Conservation (phyloP, 1,284 basidiomycete genomes). For the Anthracocystis walkeri region DNA sequence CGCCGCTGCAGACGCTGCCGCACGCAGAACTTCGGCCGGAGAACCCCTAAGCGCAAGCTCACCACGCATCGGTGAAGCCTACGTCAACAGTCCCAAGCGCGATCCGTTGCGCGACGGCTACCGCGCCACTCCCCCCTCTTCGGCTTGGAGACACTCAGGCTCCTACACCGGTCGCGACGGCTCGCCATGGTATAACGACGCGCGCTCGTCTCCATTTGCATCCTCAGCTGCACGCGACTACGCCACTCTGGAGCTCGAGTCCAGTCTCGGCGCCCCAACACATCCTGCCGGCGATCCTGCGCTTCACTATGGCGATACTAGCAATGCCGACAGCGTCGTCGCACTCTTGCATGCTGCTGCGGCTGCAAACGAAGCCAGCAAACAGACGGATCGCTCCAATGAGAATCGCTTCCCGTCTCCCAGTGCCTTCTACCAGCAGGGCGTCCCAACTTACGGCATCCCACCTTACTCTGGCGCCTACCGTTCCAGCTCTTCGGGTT, state of each 20-base stretch:
- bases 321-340: slow-evolving; percentile 51
- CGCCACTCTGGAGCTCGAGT: slow-evolving; percentile 46
- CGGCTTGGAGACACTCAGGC: slow-evolving; percentile 45
- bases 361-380: slow-evolving; percentile 45
- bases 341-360: slow-evolving; percentile 50
- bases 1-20: slow-evolving; percentile 32
- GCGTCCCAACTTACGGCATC: slow-evolving; percentile 50
- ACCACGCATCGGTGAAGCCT: slow-evolving; percentile 52
- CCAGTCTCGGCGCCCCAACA: slow-evolving; percentile 31
- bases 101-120: slow-evolving; percentile 57
- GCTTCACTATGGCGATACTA: slow-evolving; percentile 51
- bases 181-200: slow-evolving; percentile 61
- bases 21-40: slow-evolving; percentile 43
- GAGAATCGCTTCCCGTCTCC: slow-evolving; percentile 61
- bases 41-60: slow-evolving; percentile 52
- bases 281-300: slow-evolving; percentile 41
- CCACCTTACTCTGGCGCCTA: slow-evolving; percentile 52
- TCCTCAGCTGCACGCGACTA: slow-evolving; percentile 59
- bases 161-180: slow-evolving; percentile 55
- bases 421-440: slow-evolving; percentile 57
- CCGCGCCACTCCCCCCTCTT: slow-evolving; percentile 47
- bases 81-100: slow-evolving; percentile 57
- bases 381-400: slow-evolving; percentile 45
- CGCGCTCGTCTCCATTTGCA: slow-evolving; percentile 64
- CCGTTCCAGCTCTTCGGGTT: slow-evolving; percentile 42